A percentile compares a stretch with the other conserved stretches of the same genome.
Evolutionary conservation across 352 stramenopile species (phyloP).

Genomic region (Albugo candida): DNA sequence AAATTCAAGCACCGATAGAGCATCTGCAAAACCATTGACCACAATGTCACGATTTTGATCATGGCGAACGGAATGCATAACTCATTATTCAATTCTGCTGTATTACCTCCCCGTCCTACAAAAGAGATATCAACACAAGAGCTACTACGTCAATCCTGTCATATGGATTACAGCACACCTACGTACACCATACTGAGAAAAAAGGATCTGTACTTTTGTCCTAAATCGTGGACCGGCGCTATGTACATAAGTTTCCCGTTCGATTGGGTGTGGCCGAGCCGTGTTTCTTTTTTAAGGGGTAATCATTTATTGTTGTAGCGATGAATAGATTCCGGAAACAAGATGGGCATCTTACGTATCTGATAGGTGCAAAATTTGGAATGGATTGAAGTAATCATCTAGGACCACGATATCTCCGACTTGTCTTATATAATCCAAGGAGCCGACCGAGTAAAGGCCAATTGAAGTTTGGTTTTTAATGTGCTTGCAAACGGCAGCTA

Average conservation of each 20-base stretch:
- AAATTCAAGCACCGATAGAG: conserved; percentile 26
- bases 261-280: conserved; percentile 22
- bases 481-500: conserved; percentile 42
- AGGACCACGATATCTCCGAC: conserved; percentile 38
- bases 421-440: conserved; percentile 32
- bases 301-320: conserved; percentile 28
- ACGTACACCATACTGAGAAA: conserved; percentile 51
- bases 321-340: conserved; percentile 35
- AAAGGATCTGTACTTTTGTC: conserved; percentile 79
- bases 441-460: conserved; percentile 77
- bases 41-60: conserved; percentile 79
- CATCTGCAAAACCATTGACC: conserved; percentile 62
- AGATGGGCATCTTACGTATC: conserved; percentile 65
- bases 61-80: conserved; percentile 65
- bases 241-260: conserved; percentile 76
- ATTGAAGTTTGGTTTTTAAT: conserved; percentile 39
- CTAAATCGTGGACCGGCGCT: conserved; percentile 71
- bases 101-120: conserved; percentile 79
- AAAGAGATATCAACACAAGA: conserved; percentile 32
- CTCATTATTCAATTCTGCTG: conserved; percentile 72
- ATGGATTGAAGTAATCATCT: conserved; percentile 80
- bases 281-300: conserved; percentile 18
- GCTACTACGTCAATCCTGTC: background rate
- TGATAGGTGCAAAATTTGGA: conserved; percentile 69
- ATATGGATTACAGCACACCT: background rate